These are phyloP conservation scores for Blastobotrys mokoenaii DNA, from an alignment of 805 yeast species.

Conservation along the genomic window DNA sequence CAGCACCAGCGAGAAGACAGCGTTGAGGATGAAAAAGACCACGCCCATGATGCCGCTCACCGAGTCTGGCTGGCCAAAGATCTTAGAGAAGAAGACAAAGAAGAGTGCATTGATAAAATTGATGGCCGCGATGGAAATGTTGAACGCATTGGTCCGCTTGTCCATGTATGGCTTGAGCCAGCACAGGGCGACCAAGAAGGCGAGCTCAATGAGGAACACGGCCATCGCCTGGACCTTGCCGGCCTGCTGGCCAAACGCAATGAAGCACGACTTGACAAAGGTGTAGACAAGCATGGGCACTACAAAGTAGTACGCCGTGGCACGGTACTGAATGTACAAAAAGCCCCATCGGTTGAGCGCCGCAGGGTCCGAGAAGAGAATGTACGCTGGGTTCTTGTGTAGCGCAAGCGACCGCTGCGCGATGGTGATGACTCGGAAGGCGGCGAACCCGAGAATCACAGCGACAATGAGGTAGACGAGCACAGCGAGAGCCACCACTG, in stretches of 20 bases:
- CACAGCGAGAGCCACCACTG: constrained; percentile 71
- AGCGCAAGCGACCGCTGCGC: constrained; percentile 65
- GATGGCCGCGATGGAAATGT: constrained; percentile 74
- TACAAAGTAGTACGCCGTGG: constrained; percentile 80
- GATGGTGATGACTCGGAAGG: constrained; percentile 59
- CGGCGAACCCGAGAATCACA: constrained; percentile 61
- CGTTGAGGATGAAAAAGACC: constrained; percentile 82
- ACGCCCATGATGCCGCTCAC: constrained; percentile 92
- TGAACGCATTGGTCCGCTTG: constrained; percentile 87
- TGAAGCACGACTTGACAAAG: constrained; percentile 67
- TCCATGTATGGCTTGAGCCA: constrained; percentile 87
- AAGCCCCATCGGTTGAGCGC: constrained; percentile 86
- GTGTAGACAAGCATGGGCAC: constrained; percentile 55
- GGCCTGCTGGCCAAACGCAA: constrained; percentile 72
- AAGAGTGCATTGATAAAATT: constrained; percentile 76
- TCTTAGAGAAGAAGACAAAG: constrained; percentile 79
- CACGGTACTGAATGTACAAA: constrained; percentile 82
- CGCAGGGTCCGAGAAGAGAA: constrained; percentile 74
- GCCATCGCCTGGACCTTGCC: constrained; percentile 80
- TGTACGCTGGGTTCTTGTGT: constrained; percentile 86
- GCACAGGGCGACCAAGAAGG: constrained; percentile 57
- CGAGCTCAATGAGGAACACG: constrained; percentile 66
- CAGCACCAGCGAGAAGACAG: constrained; percentile 74
- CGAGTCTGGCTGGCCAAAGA: constrained; percentile 73
- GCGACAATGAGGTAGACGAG: constrained; percentile 52